These are phyloP conservation scores for Aspergillus alliaceus DNA, from an alignment of 2,329 filamentous ascomycete species.

Conservation along the genomic window DNA sequence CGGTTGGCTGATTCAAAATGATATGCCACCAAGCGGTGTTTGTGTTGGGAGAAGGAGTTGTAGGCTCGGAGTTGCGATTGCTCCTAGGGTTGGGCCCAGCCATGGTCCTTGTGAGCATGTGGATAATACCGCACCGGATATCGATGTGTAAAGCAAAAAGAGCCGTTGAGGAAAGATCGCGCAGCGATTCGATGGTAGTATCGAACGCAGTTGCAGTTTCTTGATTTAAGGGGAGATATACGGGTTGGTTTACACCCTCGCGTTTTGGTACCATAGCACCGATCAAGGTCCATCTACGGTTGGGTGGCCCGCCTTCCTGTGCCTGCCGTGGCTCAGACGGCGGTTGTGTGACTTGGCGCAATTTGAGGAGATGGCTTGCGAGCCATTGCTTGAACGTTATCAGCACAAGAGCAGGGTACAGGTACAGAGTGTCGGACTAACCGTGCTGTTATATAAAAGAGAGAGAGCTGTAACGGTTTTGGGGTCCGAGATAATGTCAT, in stretches of 20 bases:
- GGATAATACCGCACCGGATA: conserved; percentile 79
- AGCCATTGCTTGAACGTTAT: conserved; percentile 70
- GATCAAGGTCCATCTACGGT: conserved; percentile 80
- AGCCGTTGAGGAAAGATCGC: conserved; percentile 74
- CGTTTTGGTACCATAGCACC: conserved; percentile 60
- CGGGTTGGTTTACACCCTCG: conserved; percentile 58
- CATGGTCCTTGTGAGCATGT: conserved; percentile 70
- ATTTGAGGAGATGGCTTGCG: conserved; percentile 73
- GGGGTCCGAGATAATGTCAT: conserved; percentile 85
- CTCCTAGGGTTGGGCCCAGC: conserved; percentile 52
- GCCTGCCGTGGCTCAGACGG: conserved; percentile 55
- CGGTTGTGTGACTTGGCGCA: conserved; percentile 78
- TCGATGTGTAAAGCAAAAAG: conserved; percentile 87
- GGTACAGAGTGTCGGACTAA: conserved; percentile 22
- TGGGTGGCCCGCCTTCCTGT: conserved; percentile 52
- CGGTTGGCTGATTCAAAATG: conserved; percentile 41
- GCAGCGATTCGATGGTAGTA: conserved; percentile 77
- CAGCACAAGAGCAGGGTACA: conserved; percentile 6
- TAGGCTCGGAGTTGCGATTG: conserved; percentile 33
- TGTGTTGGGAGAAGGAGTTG: conserved; percentile 61
- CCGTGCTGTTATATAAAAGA: conserved; percentile 91
- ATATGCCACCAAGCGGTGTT: conserved; percentile 65
- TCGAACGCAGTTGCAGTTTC: conserved; percentile 89
- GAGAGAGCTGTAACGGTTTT: conserved; percentile 84
- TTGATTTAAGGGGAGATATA: conserved; percentile 83